Percentiles rank a stretch among this genome's conserved stretches.
Evolutionary conservation across 176 grass and related monocot species (phyloP).

Genomic region (Dactylis glomerata): DNA sequence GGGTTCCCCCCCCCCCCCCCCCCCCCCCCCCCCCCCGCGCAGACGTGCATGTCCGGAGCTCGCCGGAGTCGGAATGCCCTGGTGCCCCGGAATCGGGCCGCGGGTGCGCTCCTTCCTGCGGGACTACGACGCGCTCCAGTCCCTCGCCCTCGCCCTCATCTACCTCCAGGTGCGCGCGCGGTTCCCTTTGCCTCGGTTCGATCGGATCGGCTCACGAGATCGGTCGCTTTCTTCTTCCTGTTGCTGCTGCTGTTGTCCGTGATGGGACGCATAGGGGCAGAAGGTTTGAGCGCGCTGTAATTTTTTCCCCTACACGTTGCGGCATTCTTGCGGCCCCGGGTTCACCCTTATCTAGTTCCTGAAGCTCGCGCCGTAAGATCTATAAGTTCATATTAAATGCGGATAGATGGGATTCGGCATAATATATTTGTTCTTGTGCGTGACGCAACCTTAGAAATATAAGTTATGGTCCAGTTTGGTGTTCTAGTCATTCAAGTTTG

Average conservation of each 20-base stretch:
- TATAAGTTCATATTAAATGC: not conserved
- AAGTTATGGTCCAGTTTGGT: not conserved
- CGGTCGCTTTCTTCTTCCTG: not conserved
- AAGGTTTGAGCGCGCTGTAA: not conserved
- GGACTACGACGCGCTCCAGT: slow-evolving; percentile 93
- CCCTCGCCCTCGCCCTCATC: slow-evolving; percentile 74
- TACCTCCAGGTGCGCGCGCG: slow-evolving; percentile 74
- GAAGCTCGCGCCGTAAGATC: not conserved
- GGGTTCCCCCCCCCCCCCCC: not conserved
- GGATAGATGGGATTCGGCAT: not conserved
- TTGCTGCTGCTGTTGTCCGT: not conserved
- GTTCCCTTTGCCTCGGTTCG: not conserved
- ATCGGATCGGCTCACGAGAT: slow-evolving; percentile 25
- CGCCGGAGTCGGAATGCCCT: slow-evolving; percentile 53
- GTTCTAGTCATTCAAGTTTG: not conserved
- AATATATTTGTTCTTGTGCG: not conserved
- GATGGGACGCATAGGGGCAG: not conserved
- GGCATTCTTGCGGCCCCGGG: not conserved
- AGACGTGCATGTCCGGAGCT: slow-evolving; percentile 21
- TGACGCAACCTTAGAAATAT: not conserved
- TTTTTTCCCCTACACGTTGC: not conserved
- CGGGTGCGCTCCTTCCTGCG: slow-evolving; percentile 81
- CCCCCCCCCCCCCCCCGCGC: not conserved
- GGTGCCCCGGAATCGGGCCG: slow-evolving; percentile 52
- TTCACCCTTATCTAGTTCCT: not conserved